Base-by-base conservation (phyloP, 306 rosid genomes). In the Echinosophora koreensis region DNA sequence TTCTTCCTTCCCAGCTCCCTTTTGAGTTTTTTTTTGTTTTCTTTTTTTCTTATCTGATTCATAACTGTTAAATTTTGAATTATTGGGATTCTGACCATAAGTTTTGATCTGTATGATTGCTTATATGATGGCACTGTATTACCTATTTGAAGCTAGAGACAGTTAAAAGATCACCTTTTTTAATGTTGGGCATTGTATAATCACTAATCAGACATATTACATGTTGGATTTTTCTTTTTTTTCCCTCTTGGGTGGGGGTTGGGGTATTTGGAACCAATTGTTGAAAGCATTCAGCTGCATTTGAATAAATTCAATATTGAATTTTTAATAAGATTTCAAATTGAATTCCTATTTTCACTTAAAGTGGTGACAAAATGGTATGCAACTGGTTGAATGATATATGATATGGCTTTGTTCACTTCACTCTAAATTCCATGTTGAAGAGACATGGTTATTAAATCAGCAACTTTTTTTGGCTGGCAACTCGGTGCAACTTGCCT, bases 281-380 rank as follows among this genome's bases (percentile, higher is more conserved):
- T 35, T 34, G 61, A 69, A 30, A 49, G 49, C 67, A 59, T 47
- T 49, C 38, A 2, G 15, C 15, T 28, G 50, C 6, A 44, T 71
- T 68, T 69, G 14, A 35, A 62, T 57, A 22, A 44, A 56, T 71
- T 60, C 56, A 34, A 13, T 34, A 41, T 8, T 77, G 34, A 6
- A 30, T 7, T 56, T 55, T 46, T 55, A 62, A 18, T 11, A 37
- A 32, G 38, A 66, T 46, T 71, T 62, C 4, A 70, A 77, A 35
- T 72, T 52, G 52, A 82, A 57, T 35, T 66, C 35, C 11, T 4
- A 10, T 44, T 42, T 71, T 81, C 71, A 16, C 65, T 44, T n/a
- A 14, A 41, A 34, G 32, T 11, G 62, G 13, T 70, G 56, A 28
- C 18, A 12, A 42, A 35, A 18, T 46, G 55, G 30, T 7, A 55